Conservation (phyloP, 441 rosid species). For the Gossypium gossypioides region DNA sequence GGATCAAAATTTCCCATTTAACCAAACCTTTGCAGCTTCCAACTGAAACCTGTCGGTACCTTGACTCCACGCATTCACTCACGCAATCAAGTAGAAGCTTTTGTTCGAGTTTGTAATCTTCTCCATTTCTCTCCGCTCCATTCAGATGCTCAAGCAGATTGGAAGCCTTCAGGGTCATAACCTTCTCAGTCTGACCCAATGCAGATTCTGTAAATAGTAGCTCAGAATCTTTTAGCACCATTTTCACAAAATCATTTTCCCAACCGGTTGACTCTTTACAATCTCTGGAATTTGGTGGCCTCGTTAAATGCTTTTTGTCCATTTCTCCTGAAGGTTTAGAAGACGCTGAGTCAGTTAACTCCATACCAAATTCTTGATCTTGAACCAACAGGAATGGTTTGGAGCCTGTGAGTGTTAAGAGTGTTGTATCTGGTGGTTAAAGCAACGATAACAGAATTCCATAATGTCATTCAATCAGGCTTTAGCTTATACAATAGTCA, state of each 20-base stretch:
- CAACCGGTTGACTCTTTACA: constrained; percentile 27
- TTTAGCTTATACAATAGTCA: background rate
- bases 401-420: constrained; percentile 25
- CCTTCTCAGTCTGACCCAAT: constrained; percentile 23
- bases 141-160: constrained; percentile 31
- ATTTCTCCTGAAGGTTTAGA: constrained; percentile 21
- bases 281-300: constrained; percentile 18
- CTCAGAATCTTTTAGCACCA: constrained; percentile 27
- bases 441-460: background rate
- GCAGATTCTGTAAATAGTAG: constrained; percentile 33
- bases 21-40: constrained; percentile 43
- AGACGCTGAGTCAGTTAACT: constrained; percentile 35
- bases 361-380: constrained; percentile 26
- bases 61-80: constrained; percentile 38
- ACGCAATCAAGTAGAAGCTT: constrained; percentile 52
- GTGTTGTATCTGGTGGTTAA: background rate
- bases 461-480: background rate
- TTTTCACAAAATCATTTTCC: constrained; percentile 51
- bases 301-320: constrained; percentile 10
- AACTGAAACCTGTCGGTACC: constrained; percentile 23
- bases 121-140: constrained; percentile 22
- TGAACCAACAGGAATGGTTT: constrained; percentile 23
- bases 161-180: constrained; percentile 26
- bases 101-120: constrained; percentile 30
- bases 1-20: constrained; percentile 24